These are phyloP conservation scores for Boletales sp. DNA, from an alignment of 768 basidiomycete species.

Conservation along the genomic window DNA sequence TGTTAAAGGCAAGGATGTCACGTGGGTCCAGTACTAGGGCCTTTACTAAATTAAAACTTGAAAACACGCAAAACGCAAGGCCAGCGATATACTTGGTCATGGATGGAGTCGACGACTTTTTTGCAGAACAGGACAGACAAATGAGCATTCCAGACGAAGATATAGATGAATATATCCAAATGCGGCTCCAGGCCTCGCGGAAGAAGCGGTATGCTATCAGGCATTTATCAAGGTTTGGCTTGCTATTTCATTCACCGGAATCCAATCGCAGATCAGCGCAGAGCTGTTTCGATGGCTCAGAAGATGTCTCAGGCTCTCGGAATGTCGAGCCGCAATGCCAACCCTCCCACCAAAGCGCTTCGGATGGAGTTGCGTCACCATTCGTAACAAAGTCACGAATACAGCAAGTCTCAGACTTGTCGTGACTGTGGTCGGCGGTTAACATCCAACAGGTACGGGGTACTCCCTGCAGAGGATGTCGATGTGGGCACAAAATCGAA, in stretches of 20 bases:
- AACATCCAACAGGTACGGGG: slow-evolving; percentile 2
- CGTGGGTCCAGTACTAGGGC: too few relatives aligned
- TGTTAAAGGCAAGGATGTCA: too few relatives aligned
- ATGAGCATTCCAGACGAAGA: slow-evolving; percentile 56
- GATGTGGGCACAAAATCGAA: not conserved
- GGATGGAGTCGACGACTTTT: slow-evolving; percentile 45
- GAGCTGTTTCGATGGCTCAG: not conserved
- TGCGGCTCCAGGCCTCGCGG: slow-evolving; percentile 19
- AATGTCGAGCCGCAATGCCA: slow-evolving; percentile 2
- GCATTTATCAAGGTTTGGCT: not conserved
- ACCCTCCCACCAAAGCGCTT: not conserved
- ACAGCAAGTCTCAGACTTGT: slow-evolving; percentile 8
- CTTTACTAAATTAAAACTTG: too few relatives aligned
- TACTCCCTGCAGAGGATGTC: not conserved
- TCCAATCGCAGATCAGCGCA: slow-evolving; percentile 3
- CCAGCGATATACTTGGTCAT: slow-evolving; percentile 5
- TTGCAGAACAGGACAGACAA: slow-evolving; percentile 49
- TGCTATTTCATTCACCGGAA: slow-evolving; percentile 4
- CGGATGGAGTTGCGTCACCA: not conserved
- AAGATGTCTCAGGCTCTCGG: not conserved
- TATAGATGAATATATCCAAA: slow-evolving; percentile 43
- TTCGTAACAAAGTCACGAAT: not conserved
- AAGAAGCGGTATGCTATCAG: slow-evolving; percentile 14
- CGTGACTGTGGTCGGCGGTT: not conserved
- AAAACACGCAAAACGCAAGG: not conserved